Evolutionary conservation across 2,329 filamentous ascomycete species (phyloP), one percentile per base, ranked within the genome.

Genomic region (Xylaria sp.): DNA sequence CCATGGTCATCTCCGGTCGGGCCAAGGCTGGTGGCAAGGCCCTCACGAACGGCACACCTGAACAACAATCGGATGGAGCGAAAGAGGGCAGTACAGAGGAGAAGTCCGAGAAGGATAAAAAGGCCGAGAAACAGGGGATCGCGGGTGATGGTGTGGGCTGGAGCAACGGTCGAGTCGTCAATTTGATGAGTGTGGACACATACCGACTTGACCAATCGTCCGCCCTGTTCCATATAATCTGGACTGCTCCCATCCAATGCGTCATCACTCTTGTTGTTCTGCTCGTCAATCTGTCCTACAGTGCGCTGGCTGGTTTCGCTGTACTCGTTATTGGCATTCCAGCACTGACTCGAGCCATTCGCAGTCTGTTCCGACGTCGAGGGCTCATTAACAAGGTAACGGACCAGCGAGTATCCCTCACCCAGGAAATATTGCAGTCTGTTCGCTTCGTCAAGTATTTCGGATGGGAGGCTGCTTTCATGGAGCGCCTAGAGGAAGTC

Each of bases 401-500:
- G 1, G 95, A 98, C 77, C 92, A 97, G 80, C 89, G 95, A 70
- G 94, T 98, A 8, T 92, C 92, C 60, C 83, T 98, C 39, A 97
- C 94, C 0, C 94, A 97, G 77, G 95, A 98, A 77, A 97, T 98
- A 60, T 77, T 98, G 15, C 91, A 94, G 73, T 93, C 93, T 0
- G 94, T 97, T 28, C 89, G 94, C 30, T 97, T 98, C 76, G 95
- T 98, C 81, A 98, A 98, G 79, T 97, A 89, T 79, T 98, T 97
- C 77, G 94, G 94, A 8, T 98, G 95, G 95, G 95, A 98, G 78
- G 91, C 87, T 66, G 91, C 93, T 39, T 97, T 98, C 76, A 82
- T 97, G 13, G 85, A 89, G 59, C 89, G 94, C 15, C 85, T 97
- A 18, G 88, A 89, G 58, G 86, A 89, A 28, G 91, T 97, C 69